Percentiles rank a stretch among this genome's conserved stretches.
Evolutionary conservation across 352 stramenopile species (phyloP).

Genomic region (Pythium monospermum): DNA sequence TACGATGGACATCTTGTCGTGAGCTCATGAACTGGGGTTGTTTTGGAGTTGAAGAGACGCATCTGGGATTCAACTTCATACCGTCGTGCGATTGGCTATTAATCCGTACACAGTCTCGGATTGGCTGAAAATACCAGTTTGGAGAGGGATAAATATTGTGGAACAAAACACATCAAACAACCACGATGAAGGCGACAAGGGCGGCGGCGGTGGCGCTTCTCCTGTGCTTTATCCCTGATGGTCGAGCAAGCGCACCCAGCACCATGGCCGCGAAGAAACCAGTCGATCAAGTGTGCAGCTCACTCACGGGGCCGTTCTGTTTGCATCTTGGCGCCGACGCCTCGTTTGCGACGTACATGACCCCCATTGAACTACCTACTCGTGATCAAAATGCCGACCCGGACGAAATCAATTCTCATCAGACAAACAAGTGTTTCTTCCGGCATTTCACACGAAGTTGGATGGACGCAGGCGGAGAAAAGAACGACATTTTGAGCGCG

Average conservation of each 20-base stretch:
- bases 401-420: too few species aligned
- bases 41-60: too few species aligned
- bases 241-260: neutral
- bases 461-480: constrained; percentile 64
- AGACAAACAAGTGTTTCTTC: constrained; percentile 55
- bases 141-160: too few species aligned
- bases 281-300: constrained; percentile 42
- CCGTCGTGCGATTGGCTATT: too few species aligned
- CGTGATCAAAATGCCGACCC: neutral
- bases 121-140: too few species aligned
- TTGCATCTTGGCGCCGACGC: constrained; percentile 26
- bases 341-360: constrained; percentile 54
- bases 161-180: too few species aligned
- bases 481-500: constrained; percentile 58
- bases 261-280: too few species aligned
- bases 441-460: constrained; percentile 54
- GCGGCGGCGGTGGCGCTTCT: neutral
- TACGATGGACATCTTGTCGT: constrained; percentile 79
- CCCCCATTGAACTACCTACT: constrained; percentile 51
- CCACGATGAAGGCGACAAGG: neutral
- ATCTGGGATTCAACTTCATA: too few species aligned
- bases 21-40: too few species aligned
- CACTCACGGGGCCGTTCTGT: constrained; percentile 64
- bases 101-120: too few species aligned
- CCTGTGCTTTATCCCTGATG: neutral